phyloP scores from a whole-genome alignment of 306 rosid genomes.

The Betula pendula region DNA sequence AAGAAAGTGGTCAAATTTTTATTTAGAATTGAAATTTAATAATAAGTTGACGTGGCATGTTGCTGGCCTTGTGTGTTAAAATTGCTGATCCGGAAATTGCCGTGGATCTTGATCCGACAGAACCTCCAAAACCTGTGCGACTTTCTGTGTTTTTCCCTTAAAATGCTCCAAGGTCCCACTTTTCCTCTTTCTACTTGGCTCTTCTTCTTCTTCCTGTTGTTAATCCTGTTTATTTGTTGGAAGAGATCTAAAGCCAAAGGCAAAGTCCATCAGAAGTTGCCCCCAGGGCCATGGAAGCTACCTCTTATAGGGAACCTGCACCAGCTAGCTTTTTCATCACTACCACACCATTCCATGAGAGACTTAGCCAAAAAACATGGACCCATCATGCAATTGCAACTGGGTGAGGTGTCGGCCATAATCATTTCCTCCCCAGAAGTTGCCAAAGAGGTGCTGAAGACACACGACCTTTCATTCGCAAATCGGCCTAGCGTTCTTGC shows the following conservation, averaged over 20 bases:
- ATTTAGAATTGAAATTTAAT: too few species aligned
- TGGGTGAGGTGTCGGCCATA: background rate
- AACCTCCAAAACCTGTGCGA: too few species aligned
- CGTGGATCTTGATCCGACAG: too few species aligned
- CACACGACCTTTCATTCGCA: background rate
- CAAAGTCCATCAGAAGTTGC: background rate
- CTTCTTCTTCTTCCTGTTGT: background rate
- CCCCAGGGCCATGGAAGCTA: conserved; percentile 20
- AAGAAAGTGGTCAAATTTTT: too few species aligned
- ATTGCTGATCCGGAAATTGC: too few species aligned
- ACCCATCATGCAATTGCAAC: conserved; percentile 9
- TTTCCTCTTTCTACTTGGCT: conserved; percentile 2
- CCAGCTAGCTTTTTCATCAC: conserved; percentile 10
- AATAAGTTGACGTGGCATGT: too few species aligned
- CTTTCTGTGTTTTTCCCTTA: too few species aligned
- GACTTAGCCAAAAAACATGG: conserved; percentile 12
- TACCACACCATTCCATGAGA: conserved; percentile 5
- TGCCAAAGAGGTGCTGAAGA: conserved; percentile 17
- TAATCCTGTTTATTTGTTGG: background rate
- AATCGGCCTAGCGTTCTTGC: background rate
- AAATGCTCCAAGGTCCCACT: background rate
- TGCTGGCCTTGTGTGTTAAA: too few species aligned
- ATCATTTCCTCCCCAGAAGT: conserved; percentile 18
- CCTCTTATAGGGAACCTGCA: conserved; percentile 25
- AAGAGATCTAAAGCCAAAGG: background rate